Evolutionary conservation across 2,329 filamentous ascomycete genomes (phyloP), one percentile per base, ranked within the genome.

Genomic region (Phialocephala sp.): DNA sequence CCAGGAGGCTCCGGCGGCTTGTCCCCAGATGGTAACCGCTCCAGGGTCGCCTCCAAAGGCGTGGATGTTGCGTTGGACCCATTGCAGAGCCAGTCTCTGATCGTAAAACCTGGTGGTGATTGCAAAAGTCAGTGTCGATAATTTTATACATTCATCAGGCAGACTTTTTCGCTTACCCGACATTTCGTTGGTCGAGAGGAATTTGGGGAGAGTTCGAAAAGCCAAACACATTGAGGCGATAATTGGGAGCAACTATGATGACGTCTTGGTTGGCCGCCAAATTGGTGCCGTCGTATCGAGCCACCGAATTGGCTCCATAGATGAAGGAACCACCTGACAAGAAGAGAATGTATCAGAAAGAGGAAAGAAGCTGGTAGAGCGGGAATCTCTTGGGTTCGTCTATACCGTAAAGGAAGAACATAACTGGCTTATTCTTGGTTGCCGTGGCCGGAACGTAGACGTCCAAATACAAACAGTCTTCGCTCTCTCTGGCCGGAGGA

Each of bases 51-150:
- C 85, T 3, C 85, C 85, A 69, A 87, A 88, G 15, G 79, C 73
- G 67, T 80, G 75, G 56, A 87, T 85, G 68, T 85, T 76, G 47
- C 81, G 72, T 62, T 84, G 80, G 3, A 87, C 80, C 86, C 86
- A 89, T 69, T 86, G 76, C 6, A 88, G 76, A 24, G 84, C 84
- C 24, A 85, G 76, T 9, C 83, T 79, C 71, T 88, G 85, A 66
- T 87, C 85, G 62, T 81, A 77, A 0, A 86, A 32, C 27, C 27
- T 32, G 27, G 27, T 32, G 6, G 27, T 3, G 27, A 32, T 32
- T 3, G 27, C 27, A 32, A 32, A 32, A 32, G 27, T 32, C 6
- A 32, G 6, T 32, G 27, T 32, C 6, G 27, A 32, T 32, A 32
- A 32, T 6, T 32, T 32, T 6, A 3, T 32, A 3, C 27, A 32